These are phyloP conservation scores for Chalciporus pseudorubinellus DNA, from an alignment of 768 basidiomycete species.

Conservation along the genomic window DNA sequence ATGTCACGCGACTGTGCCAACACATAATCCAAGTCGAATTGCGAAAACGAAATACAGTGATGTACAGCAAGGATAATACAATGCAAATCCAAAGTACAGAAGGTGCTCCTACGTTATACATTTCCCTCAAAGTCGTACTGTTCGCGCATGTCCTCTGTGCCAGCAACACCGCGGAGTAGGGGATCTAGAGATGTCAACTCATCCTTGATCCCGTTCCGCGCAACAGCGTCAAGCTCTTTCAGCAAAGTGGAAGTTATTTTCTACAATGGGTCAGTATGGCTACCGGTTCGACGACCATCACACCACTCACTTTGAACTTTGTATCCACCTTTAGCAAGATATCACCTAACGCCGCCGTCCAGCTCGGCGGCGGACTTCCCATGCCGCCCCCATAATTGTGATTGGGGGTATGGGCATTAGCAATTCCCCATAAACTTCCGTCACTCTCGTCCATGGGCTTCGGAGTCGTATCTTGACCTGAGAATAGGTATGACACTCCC, in stretches of 20 bases:
- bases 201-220: constrained; percentile 76
- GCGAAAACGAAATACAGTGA: neutral
- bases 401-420: constrained; percentile 41
- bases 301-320: constrained; percentile 70
- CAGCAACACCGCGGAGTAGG: constrained; percentile 57
- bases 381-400: constrained; percentile 34
- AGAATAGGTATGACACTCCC: constrained; percentile 78
- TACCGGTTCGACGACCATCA: neutral
- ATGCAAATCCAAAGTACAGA: constrained; percentile 2
- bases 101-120: constrained; percentile 32
- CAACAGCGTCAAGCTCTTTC: constrained; percentile 83
- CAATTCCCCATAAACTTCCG: constrained; percentile 72
- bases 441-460: constrained; percentile 42
- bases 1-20: constrained; percentile 15
- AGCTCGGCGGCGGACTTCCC: constrained; percentile 54
- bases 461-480: constrained; percentile 34
- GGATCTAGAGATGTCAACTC: constrained; percentile 83
- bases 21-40: neutral
- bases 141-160: constrained; percentile 36
- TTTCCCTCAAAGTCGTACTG: constrained; percentile 44
- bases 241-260: constrained; percentile 79
- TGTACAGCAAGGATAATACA: too few species aligned
- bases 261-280: constrained; percentile 38
- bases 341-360: constrained; percentile 66
- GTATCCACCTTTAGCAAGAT: constrained; percentile 77